A percentile compares a stretch with the other conserved stretches of the same genome.
Conservation (phyloP, 768 basidiomycete species). For the Pholiota microspora region DNA sequence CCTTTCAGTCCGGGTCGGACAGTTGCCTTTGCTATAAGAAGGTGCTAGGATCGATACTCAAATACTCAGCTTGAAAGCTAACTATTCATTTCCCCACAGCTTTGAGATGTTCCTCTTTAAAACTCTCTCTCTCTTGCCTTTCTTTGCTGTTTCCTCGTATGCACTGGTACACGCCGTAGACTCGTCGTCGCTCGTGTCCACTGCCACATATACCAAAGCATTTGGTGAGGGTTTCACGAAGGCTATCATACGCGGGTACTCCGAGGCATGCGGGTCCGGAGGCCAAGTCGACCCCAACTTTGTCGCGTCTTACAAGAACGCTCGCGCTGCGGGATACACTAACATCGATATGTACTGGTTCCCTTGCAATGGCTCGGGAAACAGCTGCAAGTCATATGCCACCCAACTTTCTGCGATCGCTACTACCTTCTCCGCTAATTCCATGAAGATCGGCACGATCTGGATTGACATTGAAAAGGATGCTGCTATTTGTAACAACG, state of each 20-base stretch:
- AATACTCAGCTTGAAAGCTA: no score
- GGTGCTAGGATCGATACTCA: no score
- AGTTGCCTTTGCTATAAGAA: no score
- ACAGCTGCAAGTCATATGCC: slow-evolving; percentile 17
- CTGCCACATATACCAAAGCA: slow-evolving; percentile 15
- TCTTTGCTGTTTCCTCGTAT: slow-evolving; percentile 12
- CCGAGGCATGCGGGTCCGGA: slow-evolving; percentile 17
- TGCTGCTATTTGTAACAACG: slow-evolving; percentile 17
- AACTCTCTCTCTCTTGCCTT: slow-evolving; percentile 10
- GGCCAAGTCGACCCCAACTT: slow-evolving; percentile 22
- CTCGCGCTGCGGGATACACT: slow-evolving; percentile 16
- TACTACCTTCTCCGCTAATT: slow-evolving; percentile 15
- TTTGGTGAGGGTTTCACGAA: slow-evolving; percentile 19
- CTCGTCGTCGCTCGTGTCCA: slow-evolving; percentile 15
- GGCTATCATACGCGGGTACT: slow-evolving; percentile 19
- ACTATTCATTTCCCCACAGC: no score
- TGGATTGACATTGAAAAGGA: slow-evolving; percentile 22
- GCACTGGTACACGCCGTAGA: slow-evolving; percentile 17
- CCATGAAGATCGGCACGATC: slow-evolving; percentile 17
- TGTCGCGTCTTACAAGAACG: slow-evolving; percentile 19
- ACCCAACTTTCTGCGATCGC: slow-evolving; percentile 14
- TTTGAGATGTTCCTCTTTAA: slow-evolving; percentile 15
- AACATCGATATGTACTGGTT: slow-evolving; percentile 22
- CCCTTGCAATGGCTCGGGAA: slow-evolving; percentile 19
- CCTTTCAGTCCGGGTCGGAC: no score